Evolutionary conservation across 495 filamentous ascomycete species (phyloP), one percentile per base, ranked within the genome.

Genomic region (Penicillium fimorum): DNA sequence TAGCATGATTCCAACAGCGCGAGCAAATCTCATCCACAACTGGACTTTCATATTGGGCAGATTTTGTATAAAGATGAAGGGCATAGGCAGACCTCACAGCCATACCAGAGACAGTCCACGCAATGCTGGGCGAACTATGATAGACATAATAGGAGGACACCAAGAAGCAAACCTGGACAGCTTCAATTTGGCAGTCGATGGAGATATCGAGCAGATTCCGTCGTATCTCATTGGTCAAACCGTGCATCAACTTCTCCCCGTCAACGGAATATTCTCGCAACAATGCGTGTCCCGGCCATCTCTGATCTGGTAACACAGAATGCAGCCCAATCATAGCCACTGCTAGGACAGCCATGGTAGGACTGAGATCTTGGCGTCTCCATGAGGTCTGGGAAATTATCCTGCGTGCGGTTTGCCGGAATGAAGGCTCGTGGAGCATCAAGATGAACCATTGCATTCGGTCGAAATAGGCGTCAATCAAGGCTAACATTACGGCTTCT

Each of bases 1-100:
- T 52, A 22, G 61, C 48, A 25, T 65, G 62, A 25, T 62, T 62
- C 62, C 62, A 65, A 41, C 59, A 59, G 13, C 62, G 59, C 27
- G 56, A 59, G 15, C 59, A 52, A 27, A 59, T 50, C 43, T 62
- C 55, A 47, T 50, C 49, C 20, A 53, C 33, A 27, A 62, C 37
- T 1, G 24, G 51, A 47, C 29, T 47, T 6, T 56, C 50, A 18
- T 25, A 48, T 15, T 30, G 35, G 1, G 41, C 58, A 5, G 51
- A 46, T 32, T 59, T 54, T 11, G 50, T 59, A 47, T 62, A 50
- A 25, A 62, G 30, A 29, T 45, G 51, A 1, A 62, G 59, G 37
- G 59, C 59, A 22, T 62, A 59, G 17, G 59, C 59, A 20, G 59
- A 42, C 20, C 59, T 59, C 30, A 62, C 55, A 38, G 55, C 56